Percentiles rank a stretch among this genome's conserved stretches.
Evolutionary conservation across 2,329 filamentous ascomycete species (phyloP).

Genomic region (Scopulariopsis brevicaulis): DNA sequence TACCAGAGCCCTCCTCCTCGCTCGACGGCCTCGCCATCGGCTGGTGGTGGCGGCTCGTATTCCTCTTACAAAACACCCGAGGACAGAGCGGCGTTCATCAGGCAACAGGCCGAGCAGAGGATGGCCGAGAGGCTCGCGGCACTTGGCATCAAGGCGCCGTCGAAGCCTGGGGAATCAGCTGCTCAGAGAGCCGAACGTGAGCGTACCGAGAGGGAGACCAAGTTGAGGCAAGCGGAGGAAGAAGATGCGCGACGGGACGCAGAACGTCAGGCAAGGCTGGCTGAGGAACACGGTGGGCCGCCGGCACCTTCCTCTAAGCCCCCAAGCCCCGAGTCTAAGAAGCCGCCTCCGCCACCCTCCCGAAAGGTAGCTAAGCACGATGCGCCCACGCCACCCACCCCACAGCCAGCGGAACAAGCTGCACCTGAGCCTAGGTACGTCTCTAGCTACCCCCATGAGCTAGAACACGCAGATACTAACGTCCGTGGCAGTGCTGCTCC

Average conservation of each 20-base stretch:
- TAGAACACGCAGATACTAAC: neutral
- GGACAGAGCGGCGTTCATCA: constrained; percentile 90
- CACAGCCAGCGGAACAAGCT: constrained; percentile 25
- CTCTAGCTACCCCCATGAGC: neutral
- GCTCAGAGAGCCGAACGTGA: constrained; percentile 84
- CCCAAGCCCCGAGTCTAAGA: constrained; percentile 33
- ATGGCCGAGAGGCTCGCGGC: constrained; percentile 95
- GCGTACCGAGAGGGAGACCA: constrained; percentile 74
- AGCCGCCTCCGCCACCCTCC: constrained; percentile 68
- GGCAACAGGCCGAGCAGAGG: constrained; percentile 90
- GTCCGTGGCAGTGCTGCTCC: constrained; percentile 53
- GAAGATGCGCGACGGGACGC: constrained; percentile 83
- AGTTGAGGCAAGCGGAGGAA: constrained; percentile 80
- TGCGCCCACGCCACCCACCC: constrained; percentile 38
- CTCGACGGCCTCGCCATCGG: constrained; percentile 28
- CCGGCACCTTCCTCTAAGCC: constrained; percentile 37
- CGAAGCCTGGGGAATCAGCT: constrained; percentile 68
- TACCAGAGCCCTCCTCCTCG: constrained; percentile 23
- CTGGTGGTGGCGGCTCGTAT: constrained; percentile 55
- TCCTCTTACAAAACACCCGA: constrained; percentile 82
- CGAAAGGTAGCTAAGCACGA: constrained; percentile 58
- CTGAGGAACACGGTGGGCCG: constrained; percentile 60
- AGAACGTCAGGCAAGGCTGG: constrained; percentile 73
- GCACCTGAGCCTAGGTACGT: neutral
- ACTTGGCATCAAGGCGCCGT: constrained; percentile 76